Evolutionary conservation across 192 early-diverging fungal species (phyloP), one percentile per base, ranked within the genome.

Genomic region (Backusella macrospora): DNA sequence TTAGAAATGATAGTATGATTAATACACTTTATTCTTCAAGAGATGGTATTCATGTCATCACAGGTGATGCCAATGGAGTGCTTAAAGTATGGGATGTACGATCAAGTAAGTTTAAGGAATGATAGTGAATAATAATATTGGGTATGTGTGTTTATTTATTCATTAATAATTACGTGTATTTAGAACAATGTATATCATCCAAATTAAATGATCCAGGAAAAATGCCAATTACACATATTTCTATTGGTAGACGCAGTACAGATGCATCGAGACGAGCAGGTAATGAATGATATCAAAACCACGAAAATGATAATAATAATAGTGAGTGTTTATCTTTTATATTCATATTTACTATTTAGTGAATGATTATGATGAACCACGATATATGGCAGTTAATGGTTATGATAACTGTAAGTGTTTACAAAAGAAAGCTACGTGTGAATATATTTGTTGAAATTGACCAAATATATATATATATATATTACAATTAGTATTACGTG

Each of bases 71-170:
- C 8, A 76, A 85, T 2, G 96, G 96, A n/a, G 88, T 86, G 69
- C 74, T 98, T 13, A 97, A 97, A 79, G 93, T 93, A 45, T 98
- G 96, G 96, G 96, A 98, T 76, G 84, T 96, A 45, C 86, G 95
- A 23, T 88, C 88, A 15, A 87, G 90, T 79, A 80, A 76, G 73
- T 84, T 48, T n/a, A 12, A 34, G 2, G 29, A 34, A 34, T 34
- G 29, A 34, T 34, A 34, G 12, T 23, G 14, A 55, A 55, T 6
- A 18, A 14, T 14, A 15, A 43, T 6, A 14, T n/a, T 12, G n/a
- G 9, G 5, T 67, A 21, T 15, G 47, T 39, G 15, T 66, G 0
- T 21, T 14, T 16, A 42, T 10, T 34, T 2, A 34, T 34, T 34
- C 29, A 2, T n/a, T 34, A n/a, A 5, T 49, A 21, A 59, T 55